Percentiles rank a stretch among this genome's conserved stretches.
These are phyloP conservation scores for Actinomortierella wolfii DNA, from an alignment of 371 early-diverging fungal species.

Conservation along the genomic window DNA sequence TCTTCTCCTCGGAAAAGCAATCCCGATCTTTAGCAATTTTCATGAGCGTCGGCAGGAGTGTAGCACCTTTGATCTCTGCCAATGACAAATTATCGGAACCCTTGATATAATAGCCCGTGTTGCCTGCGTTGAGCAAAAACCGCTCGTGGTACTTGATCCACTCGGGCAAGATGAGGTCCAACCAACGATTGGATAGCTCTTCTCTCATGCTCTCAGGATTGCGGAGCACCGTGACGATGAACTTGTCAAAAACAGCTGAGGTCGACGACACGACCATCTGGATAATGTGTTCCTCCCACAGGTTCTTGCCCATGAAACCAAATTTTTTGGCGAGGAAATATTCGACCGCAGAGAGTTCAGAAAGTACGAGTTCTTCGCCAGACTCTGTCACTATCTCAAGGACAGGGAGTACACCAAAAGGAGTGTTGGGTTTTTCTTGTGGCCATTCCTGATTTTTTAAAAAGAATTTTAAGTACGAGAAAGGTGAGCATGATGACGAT, in stretches of 20 bases:
- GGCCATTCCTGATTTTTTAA: slow-evolving; percentile 16
- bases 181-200: slow-evolving; percentile 9
- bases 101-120: slow-evolving; percentile 20
- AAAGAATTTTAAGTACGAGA: too few relatives aligned
- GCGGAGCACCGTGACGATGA: slow-evolving; percentile 14
- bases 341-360: slow-evolving; percentile 8
- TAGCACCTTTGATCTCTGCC: slow-evolving; percentile 35
- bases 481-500: too few relatives aligned
- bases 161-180: slow-evolving; percentile 16
- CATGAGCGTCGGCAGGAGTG: slow-evolving; percentile 17
- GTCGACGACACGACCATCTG: slow-evolving; percentile 14
- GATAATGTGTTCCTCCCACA: slow-evolving; percentile 19
- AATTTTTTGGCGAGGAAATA: slow-evolving; percentile 2
- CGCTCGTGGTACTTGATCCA: slow-evolving; percentile 20
- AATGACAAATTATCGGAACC: slow-evolving; percentile 12
- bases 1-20: slow-evolving; percentile 8
- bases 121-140: slow-evolving; percentile 8
- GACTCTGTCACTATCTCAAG: slow-evolving; percentile 12
- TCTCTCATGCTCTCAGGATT: slow-evolving; percentile 12
- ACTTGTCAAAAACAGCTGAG: slow-evolving; percentile 18
- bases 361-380: slow-evolving; percentile 13
- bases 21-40: slow-evolving; percentile 10
- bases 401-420: slow-evolving; percentile 20
- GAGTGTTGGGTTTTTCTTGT: slow-evolving; percentile 10
- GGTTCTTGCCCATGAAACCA: slow-evolving; percentile 13